Evolutionary conservation across 768 basidiomycete genomes (phyloP), one percentile per base, ranked within the genome.

Genomic region (Boletus vinaceobasis): DNA sequence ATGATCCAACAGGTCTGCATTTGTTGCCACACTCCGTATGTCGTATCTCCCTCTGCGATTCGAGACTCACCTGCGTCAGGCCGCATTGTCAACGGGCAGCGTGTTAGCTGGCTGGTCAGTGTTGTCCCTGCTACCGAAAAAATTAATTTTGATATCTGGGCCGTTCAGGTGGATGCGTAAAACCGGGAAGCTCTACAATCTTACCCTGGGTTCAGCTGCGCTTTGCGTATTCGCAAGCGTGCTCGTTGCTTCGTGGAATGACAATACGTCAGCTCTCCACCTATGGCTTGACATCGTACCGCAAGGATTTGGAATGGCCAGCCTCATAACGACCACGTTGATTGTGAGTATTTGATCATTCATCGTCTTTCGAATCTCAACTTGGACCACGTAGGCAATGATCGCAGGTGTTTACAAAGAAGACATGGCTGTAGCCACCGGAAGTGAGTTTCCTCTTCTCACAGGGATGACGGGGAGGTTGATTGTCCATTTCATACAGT

Each of bases 1-100:
- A 27, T 45, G 4, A 50, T 52, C 27, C 27, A n/a, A 39, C 62
- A 90, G 90, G 90, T 29, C 75, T 89, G 29, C 95, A 95, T 74
- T 74, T 99, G 21, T 73, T 98, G 36, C 93, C 95, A 23, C 94
- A 96, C 73, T 92, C 91, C 35, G 88, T 93, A 73, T 71, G 85
- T 48, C 35, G 46, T 32, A 5, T 62, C 33, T 40, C 45, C 42
- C 26, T 38, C 33, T 33, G 45, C 58, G 27, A 52, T 27, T 47
- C 58, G 39, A 60, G 50, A 43, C 59, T 61, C 29, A 59, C 50
- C 53, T 62, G 52, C 51, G 47, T 46, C 66, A 93, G 88, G 72
- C 90, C 58, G 86, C 89, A 46, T 79, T 97, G 51, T 88, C 93
- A 4, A 75, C 79, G 1, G 96, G 96, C 23, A 95, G 93, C 58